Conservation (phyloP, 345 rosid species). For the Durio zibethinus region DNA sequence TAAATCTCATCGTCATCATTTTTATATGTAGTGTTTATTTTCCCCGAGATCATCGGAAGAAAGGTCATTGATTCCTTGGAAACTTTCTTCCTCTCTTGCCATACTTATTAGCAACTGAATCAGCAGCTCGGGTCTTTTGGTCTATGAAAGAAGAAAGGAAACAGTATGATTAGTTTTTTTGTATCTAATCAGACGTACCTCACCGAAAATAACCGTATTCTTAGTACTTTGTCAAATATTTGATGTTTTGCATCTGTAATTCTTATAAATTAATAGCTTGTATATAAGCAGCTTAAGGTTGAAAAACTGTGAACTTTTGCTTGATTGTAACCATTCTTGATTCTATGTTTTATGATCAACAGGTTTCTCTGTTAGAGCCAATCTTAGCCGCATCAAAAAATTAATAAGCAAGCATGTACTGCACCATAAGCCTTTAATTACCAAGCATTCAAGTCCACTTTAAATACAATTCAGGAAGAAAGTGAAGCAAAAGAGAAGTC, state of each 20-base stretch:
- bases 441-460: neutral
- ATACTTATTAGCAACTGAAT: slow-evolving; percentile 50
- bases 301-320: neutral
- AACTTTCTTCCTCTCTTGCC: slow-evolving; percentile 6
- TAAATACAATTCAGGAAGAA: neutral
- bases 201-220: neutral
- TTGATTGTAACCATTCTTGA: neutral
- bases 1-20: neutral
- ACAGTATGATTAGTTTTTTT: slow-evolving; percentile 33
- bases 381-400: too few species aligned
- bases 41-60: neutral
- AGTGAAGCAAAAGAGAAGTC: neutral
- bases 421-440: neutral
- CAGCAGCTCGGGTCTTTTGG: slow-evolving; percentile 58
- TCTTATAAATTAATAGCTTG: neutral
- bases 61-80: neutral
- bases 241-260: neutral
- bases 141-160: slow-evolving; percentile 66
- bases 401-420: too few species aligned
- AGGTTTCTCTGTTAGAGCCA: neutral
- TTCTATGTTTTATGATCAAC: neutral
- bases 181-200: neutral
- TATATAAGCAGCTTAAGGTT: neutral
- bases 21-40: neutral
- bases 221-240: neutral